Percentiles rank a stretch among this genome's conserved stretches.
Evolutionary conservation across 2,329 filamentous ascomycete genomes (phyloP).

Genomic region (Graphilbum ipis-grandicollis): DNA sequence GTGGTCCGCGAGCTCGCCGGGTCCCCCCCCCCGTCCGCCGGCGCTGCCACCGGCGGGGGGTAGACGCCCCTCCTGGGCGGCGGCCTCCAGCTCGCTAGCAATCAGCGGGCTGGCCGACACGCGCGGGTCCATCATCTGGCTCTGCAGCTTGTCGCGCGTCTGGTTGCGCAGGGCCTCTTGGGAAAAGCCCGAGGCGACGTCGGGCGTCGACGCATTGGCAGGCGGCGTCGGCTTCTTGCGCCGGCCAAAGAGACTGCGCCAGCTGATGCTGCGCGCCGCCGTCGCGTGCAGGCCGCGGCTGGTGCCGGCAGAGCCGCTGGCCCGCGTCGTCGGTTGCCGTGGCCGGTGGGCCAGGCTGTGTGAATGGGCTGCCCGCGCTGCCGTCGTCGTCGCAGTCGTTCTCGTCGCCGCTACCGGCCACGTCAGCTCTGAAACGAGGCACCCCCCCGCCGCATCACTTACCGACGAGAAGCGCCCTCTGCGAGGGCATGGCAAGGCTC

Average conservation of each 20-base stretch:
- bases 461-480: conserved; percentile 45
- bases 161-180: conserved; percentile 14
- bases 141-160: conserved; percentile 20
- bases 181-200: background rate
- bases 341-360: background rate
- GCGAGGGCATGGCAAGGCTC: conserved; percentile 46
- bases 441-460: no score
- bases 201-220: conserved; percentile 5
- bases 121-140: conserved; percentile 25
- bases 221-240: conserved; percentile 11
- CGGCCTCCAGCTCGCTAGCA: conserved; percentile 33
- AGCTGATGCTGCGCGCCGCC: conserved; percentile 4
- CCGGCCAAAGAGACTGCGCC: conserved; percentile 10
- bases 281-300: conserved; percentile 7
- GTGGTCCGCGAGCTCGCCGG: background rate
- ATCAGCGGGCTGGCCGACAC: conserved; percentile 40
- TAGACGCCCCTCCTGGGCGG: conserved; percentile 19
- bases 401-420: background rate
- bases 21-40: conserved; percentile 3
- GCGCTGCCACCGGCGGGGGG: conserved; percentile 10
- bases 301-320: background rate
- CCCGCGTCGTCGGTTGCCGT: background rate
- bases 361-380: background rate
- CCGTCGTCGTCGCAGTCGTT: background rate
- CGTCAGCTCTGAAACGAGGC: conserved; percentile 13